These are phyloP conservation scores for Colletotrichum ledebouriae DNA, from an alignment of 2,329 filamentous ascomycete genomes.

Conservation along the genomic window DNA sequence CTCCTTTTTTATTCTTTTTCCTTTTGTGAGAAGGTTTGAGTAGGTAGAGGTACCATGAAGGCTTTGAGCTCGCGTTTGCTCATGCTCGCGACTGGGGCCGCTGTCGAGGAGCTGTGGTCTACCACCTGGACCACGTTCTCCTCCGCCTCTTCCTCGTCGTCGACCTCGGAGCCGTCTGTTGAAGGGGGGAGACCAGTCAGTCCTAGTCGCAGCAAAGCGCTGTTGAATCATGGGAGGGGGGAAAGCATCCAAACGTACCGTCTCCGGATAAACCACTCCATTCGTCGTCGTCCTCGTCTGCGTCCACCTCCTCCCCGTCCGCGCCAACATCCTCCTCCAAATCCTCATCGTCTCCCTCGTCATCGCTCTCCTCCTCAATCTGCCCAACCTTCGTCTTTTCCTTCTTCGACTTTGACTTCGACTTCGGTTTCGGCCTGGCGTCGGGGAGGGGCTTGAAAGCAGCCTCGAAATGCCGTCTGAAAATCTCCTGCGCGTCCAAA, in stretches of 20 bases:
- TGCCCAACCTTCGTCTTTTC: slow-evolving; percentile 31
- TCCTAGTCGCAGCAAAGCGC: too few species aligned
- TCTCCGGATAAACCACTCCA: slow-evolving; percentile 75
- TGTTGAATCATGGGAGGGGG: too few species aligned
- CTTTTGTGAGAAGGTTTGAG: slow-evolving; percentile 6
- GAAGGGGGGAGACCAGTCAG: not conserved
- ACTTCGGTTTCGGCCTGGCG: slow-evolving; percentile 44
- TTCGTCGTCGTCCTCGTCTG: slow-evolving; percentile 60
- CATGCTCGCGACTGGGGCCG: slow-evolving; percentile 59
- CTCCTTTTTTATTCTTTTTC: slow-evolving; percentile 13
- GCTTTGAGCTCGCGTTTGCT: slow-evolving; percentile 80
- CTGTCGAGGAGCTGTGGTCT: slow-evolving; percentile 64
- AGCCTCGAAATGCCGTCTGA: slow-evolving; percentile 88
- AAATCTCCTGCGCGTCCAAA: slow-evolving; percentile 73
- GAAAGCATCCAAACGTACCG: slow-evolving; percentile 1
- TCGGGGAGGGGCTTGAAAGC: slow-evolving; percentile 80
- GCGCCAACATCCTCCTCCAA: slow-evolving; percentile 42
- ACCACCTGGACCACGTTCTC: slow-evolving; percentile 68
- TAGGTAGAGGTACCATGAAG: slow-evolving; percentile 73
- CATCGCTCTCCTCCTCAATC: slow-evolving; percentile 45
- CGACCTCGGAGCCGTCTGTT: slow-evolving; percentile 27
- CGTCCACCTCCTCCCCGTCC: slow-evolving; percentile 45
- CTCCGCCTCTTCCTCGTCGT: slow-evolving; percentile 46
- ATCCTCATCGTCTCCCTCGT: slow-evolving; percentile 48
- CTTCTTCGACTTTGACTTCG: slow-evolving; percentile 38